Conservation (phyloP, 306 rosid species). For the Oemleria cerasiformis region DNA sequence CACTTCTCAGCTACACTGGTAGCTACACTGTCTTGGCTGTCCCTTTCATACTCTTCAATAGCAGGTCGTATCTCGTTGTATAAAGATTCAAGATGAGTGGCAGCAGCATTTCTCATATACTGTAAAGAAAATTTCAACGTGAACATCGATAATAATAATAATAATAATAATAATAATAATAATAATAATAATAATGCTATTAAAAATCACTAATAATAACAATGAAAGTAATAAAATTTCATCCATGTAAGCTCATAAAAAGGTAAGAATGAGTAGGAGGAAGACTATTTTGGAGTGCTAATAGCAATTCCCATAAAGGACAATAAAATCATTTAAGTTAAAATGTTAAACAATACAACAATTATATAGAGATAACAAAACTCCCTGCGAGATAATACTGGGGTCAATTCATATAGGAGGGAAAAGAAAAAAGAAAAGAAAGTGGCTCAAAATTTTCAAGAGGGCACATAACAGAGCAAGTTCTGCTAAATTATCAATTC, state of each 20-base stretch:
- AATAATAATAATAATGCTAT: too few relatives aligned
- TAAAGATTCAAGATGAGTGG: conserved; percentile 57
- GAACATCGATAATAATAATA: background rate
- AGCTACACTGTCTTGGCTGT: conserved; percentile 85
- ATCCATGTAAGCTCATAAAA: too few relatives aligned
- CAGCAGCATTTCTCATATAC: conserved; percentile 62
- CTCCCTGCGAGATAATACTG: background rate
- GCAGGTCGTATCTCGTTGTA: conserved; percentile 94
- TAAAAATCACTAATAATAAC: background rate
- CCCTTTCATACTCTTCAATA: conserved; percentile 95
- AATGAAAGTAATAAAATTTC: too few relatives aligned
- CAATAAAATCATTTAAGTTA: background rate
- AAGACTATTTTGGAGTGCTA: too few relatives aligned
- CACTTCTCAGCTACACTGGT: conserved; percentile 93
- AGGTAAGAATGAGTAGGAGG: too few relatives aligned
- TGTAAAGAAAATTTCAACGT: conserved; percentile 34
- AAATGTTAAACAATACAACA: background rate
- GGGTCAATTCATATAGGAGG: background rate
- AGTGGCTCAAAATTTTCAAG: too few relatives aligned
- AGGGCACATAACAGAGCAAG: too few relatives aligned
- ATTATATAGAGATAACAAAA: background rate
- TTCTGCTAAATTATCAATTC: too few relatives aligned
- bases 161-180: too few relatives aligned
- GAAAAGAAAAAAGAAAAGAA: too few relatives aligned
- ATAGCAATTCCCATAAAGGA: too few relatives aligned